phyloP scores from a whole-genome alignment of 768 basidiomycete genomes.

The Agrocybe praecox region DNA sequence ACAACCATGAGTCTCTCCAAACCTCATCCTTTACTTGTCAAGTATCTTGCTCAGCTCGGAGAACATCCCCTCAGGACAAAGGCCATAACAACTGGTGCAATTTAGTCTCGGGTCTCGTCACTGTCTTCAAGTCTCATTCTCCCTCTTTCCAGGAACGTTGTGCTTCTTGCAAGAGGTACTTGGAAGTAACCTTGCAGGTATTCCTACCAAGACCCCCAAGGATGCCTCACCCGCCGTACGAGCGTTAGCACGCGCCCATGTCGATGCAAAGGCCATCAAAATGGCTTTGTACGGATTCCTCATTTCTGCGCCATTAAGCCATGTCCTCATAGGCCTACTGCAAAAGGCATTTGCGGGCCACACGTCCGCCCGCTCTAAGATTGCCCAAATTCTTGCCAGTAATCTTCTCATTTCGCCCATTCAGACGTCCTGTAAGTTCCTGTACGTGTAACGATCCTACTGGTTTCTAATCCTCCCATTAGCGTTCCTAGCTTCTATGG shows the following conservation, averaged over 20 bases:
- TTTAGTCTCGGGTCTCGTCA: slow-evolving; percentile 10
- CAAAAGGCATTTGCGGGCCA: slow-evolving; percentile 81
- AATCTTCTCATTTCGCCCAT: slow-evolving; percentile 79
- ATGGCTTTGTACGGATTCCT: slow-evolving; percentile 85
- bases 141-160: slow-evolving; percentile 36
- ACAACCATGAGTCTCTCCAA: slow-evolving; percentile 40
- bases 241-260: slow-evolving; percentile 54
- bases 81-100: slow-evolving; percentile 67
- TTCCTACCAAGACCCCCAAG: slow-evolving; percentile 54
- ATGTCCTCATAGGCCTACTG: slow-evolving; percentile 69
- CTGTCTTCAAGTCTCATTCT: neutral
- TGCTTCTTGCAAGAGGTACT: slow-evolving; percentile 82
- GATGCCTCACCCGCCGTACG: slow-evolving; percentile 56
- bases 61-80: slow-evolving; percentile 80
- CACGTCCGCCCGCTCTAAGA: slow-evolving; percentile 60
- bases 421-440: slow-evolving; percentile 63
- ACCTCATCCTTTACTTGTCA: slow-evolving; percentile 56
- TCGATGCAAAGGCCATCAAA: slow-evolving; percentile 75
- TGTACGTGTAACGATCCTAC: neutral
- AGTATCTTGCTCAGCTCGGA: slow-evolving; percentile 70
- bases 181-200: slow-evolving; percentile 68
- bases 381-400: slow-evolving; percentile 75
- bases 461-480: neutral
- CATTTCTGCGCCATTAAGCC: slow-evolving; percentile 81
- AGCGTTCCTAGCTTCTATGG: slow-evolving; percentile 82